Evolutionary conservation across 345 rosid species (phyloP), one percentile per base, ranked within the genome.

Genomic region (Fremontodendron californicum): DNA sequence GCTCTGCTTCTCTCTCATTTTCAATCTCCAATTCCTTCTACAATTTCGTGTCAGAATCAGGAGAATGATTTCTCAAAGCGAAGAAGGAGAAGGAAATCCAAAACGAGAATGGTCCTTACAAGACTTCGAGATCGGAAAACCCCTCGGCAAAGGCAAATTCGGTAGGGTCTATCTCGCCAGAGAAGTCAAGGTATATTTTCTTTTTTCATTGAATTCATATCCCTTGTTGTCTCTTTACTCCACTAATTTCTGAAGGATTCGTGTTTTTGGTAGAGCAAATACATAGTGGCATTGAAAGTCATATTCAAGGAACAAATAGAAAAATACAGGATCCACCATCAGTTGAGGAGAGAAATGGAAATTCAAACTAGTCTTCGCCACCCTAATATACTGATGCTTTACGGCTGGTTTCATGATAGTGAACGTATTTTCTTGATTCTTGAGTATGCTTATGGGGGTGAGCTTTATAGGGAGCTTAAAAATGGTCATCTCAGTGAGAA

Each of bases 91-190:
- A 71, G 12, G 78, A 35, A 74, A 73, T 60, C 46, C 58, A 13
- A 81, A 80, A 66, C 76, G 79, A 71, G 52, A 81, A 57, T 94
- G 96, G 97, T 88, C 98, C 16, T 64, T 90, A 19, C 65, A 80
- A 31, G 91, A 94, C 75, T 94, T 94, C 82, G 96, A 94, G 85
- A 93, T 94, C 85, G 98, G 98, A 10, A 90, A 79, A 81, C 98
- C 98, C 0, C 89, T 93, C 2, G 97, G 98, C 21, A 88, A 85
- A 79, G 98, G 98, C 51, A 93, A 94, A 78, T 94, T 94, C 80
- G 98, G 97, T 4, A 78, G 98, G 74, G 98, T 93, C 73, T 94
- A 93, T 83, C 88, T 94, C 81, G 98, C 97, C 78, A 82, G 99
- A 73, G 96, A 89, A 85, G 80, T 75, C 76, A 79, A 91, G 97